phyloP scores from a whole-genome alignment of 2,329 filamentous ascomycete genomes.

The Gnomoniopsis sp. region DNA sequence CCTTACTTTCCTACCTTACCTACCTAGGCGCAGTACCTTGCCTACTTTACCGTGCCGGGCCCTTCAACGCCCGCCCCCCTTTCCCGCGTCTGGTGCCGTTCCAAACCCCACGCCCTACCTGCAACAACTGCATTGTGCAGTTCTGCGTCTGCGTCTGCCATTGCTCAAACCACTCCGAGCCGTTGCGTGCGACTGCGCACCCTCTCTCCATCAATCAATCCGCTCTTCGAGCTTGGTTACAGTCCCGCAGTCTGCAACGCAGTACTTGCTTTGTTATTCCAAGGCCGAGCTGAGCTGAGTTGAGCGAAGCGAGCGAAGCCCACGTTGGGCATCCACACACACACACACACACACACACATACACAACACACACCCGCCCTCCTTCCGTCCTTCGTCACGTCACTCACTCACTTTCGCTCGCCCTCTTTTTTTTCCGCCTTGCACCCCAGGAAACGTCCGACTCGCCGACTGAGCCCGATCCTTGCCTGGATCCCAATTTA shows the following conservation, averaged over 20 bases:
- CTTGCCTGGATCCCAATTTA: background rate
- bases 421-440: background rate
- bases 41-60: constrained; percentile 3
- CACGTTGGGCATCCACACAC: background rate
- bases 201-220: constrained; percentile 1
- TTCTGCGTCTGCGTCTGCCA: background rate
- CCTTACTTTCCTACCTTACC: background rate
- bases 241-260: no score
- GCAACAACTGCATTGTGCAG: background rate
- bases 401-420: background rate
- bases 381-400: background rate
- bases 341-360: background rate
- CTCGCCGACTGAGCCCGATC: background rate
- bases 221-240: background rate
- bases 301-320: no score
- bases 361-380: background rate
- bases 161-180: background rate
- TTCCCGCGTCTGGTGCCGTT: background rate
- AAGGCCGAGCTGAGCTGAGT: background rate
- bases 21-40: background rate
- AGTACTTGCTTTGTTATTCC: background rate
- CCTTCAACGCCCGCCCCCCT: constrained; percentile 7
- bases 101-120: background rate
- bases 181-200: constrained; percentile 2
- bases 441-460: background rate